Evolutionary conservation across 2,329 filamentous ascomycete species (phyloP), one percentile per base, ranked within the genome.

Genomic region (Cryoendolithus antarcticus): DNA sequence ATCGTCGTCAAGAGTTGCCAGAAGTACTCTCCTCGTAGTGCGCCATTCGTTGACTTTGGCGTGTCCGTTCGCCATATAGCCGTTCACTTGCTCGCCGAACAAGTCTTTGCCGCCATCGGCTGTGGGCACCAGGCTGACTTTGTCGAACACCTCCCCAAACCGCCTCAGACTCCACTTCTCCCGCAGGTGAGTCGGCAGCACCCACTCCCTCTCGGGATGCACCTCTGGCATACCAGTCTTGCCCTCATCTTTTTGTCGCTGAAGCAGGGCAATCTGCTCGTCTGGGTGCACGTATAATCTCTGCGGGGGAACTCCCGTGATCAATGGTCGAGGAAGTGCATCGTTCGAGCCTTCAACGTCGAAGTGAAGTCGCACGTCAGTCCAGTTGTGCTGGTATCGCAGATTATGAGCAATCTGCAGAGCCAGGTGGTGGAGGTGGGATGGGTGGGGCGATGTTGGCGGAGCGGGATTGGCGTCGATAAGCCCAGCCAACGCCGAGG

Each of bases 241-340:
- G 33, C 59, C 59, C 31, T 51, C 53, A 44, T 54, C 51, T 38
- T 60, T 58, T 39, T 72, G 46, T 64, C 59, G 37, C 64, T 79
- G 77, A 40, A 88, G 67, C 40, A 82, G 71, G 47, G 75, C 77
- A 47, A 84, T 77, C 62, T 89, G 84, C 62, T 88, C 83, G 57
- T 91, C 84, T 2, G 84, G 83, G 54, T 91, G 82, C 37, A 83
- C 67, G 59, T 91, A 89, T 32, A 86, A 69, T 34, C 79, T 73
- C 33, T 73, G 71, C 1, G 83, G 82, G 2, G 84, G 82, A 3
- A 88, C 62, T 19, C 84, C 84, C 13, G 75, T 79, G 41, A 91
- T 69, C 38, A 89, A 59, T 4, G 77, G 75, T 12, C 82, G 72
- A 1, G 71, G 63, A 7, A 76, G 31, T 58, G 53, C 3, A 45